Percentiles rank a stretch among this genome's conserved stretches.
Conservation (phyloP, 495 filamentous ascomycete species). For the Bacidia gigantensis region DNA sequence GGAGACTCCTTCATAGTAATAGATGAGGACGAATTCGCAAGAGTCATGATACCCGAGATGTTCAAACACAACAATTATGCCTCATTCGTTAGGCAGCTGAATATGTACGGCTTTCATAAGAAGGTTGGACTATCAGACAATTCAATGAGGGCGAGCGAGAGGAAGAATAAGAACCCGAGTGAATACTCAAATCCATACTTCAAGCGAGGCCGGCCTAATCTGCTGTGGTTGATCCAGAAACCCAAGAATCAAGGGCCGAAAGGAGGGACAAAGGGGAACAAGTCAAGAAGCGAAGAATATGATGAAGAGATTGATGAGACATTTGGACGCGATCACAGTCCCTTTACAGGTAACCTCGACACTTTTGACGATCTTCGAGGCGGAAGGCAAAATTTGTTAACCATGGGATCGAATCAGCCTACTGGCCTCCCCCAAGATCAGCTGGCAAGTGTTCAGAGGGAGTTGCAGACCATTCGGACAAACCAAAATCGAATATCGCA, state of each 20-base stretch:
- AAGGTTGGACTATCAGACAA: slow-evolving; percentile 93
- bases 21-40: slow-evolving; percentile 98
- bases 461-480: slow-evolving; percentile 66
- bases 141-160: slow-evolving; percentile 91
- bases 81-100: slow-evolving; percentile 93
- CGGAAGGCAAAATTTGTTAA: slow-evolving; percentile 22
- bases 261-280: slow-evolving; percentile 30
- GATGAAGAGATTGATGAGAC: slow-evolving; percentile 55
- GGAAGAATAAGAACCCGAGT: slow-evolving; percentile 92
- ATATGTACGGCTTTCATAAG: slow-evolving; percentile 99
- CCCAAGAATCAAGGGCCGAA: slow-evolving; percentile 58
- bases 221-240: slow-evolving; percentile 97
- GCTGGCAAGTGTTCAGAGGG: slow-evolving; percentile 57
- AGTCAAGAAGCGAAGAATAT: slow-evolving; percentile 57
- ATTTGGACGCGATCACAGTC: slow-evolving; percentile 21
- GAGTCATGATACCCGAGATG: slow-evolving; percentile 84
- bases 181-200: slow-evolving; percentile 97
- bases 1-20: slow-evolving; percentile 93
- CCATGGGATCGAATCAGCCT: slow-evolving; percentile 27
- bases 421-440: slow-evolving; percentile 58
- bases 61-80: slow-evolving; percentile 99
- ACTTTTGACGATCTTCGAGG: slow-evolving; percentile 14
- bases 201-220: slow-evolving; percentile 77
- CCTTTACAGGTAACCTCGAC: slow-evolving; percentile 25
- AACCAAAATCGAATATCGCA: slow-evolving; percentile 73